phyloP scores from a whole-genome alignment of 768 basidiomycete species.

The Psilocybe subaeruginosa region DNA sequence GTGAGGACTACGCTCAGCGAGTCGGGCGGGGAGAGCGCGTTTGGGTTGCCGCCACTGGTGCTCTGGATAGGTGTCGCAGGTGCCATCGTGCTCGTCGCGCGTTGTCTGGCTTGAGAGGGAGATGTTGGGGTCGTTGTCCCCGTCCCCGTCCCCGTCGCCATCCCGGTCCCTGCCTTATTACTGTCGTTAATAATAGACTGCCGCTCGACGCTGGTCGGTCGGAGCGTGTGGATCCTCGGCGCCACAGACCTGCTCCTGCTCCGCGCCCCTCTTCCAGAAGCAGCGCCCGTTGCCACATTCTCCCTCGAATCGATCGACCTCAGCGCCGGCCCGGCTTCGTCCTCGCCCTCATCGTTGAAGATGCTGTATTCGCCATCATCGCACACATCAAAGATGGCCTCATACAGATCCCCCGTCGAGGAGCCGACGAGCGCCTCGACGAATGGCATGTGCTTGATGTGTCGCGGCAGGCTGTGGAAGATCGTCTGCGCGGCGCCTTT shows the following conservation, averaged over 20 bases:
- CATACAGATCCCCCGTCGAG: constrained; percentile 66
- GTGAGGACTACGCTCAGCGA: background rate
- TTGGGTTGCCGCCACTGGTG: background rate
- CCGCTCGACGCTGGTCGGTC: constrained; percentile 24
- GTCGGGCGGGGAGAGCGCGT: background rate
- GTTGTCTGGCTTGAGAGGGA: background rate
- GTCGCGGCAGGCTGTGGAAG: constrained; percentile 68
- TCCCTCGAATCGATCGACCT: constrained; percentile 44
- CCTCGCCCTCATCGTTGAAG: constrained; percentile 55
- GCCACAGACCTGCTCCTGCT: constrained; percentile 18
- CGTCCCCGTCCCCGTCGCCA: background rate
- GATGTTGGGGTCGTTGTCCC: background rate
- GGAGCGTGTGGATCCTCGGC: constrained; percentile 26
- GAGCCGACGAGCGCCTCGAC: constrained; percentile 80
- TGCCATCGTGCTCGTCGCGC: background rate
- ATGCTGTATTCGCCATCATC: constrained; percentile 47
- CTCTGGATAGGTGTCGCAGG: background rate
- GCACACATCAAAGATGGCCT: constrained; percentile 80
- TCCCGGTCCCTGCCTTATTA: too few relatives aligned
- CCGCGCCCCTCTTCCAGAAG: background rate
- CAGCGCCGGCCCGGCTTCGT: constrained; percentile 41
- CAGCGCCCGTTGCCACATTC: constrained; percentile 21
- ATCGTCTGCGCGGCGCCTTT: constrained; percentile 56
- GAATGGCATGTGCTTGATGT: constrained; percentile 73
- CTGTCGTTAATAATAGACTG: background rate